Conservation (phyloP, 179 eudicot genomes). For the Camellia oleifera region DNA sequence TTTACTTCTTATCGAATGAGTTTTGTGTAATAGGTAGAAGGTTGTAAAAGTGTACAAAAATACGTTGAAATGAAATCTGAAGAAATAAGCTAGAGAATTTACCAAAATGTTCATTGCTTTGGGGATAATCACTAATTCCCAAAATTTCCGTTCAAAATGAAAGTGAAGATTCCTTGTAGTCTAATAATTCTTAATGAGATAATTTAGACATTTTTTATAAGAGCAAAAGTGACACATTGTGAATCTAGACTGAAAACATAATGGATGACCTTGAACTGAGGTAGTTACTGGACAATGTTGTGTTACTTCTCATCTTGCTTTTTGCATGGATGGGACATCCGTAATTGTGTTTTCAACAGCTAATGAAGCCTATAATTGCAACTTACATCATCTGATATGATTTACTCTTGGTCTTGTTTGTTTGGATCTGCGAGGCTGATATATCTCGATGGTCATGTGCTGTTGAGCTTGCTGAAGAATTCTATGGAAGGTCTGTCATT, state of each 20-base stretch:
- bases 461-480: slow-evolving; percentile 99
- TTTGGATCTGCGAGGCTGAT: slow-evolving; percentile 92
- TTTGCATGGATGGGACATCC: not conserved
- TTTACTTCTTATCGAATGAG: too few species aligned
- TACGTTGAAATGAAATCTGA: too few species aligned
- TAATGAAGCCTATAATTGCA: not conserved
- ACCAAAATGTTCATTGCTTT: too few species aligned
- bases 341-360: not conserved
- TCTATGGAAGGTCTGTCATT: slow-evolving; percentile 78
- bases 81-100: too few species aligned
- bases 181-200: not conserved
- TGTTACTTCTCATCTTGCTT: not conserved
- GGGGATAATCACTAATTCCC: not conserved
- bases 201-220: not conserved
- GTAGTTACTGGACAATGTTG: not conserved
- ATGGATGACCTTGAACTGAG: not conserved
- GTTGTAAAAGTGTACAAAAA: too few species aligned
- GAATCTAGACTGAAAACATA: not conserved
- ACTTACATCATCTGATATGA: not conserved
- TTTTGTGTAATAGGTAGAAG: too few species aligned
- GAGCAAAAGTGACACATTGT: not conserved
- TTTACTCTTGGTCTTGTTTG: slow-evolving; percentile 12
- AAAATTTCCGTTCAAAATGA: not conserved
- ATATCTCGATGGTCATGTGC: slow-evolving; percentile 95
- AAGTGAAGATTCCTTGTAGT: not conserved